phyloP scores from a whole-genome alignment of 306 rosid genomes.

The Parietaria judaica region DNA sequence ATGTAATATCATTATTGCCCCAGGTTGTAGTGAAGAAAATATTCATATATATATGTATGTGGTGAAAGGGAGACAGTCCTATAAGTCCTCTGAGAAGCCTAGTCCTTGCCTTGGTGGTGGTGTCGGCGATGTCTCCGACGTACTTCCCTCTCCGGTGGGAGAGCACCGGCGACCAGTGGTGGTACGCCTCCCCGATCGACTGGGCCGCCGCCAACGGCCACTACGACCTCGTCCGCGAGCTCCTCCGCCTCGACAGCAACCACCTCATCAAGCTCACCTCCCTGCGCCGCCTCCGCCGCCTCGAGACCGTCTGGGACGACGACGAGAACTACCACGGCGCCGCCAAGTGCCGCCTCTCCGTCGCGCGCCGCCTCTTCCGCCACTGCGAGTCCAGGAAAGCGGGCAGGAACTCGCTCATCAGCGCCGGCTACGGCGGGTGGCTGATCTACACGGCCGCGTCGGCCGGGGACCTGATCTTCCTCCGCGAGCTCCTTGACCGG shows the following conservation, averaged over 20 bases:
- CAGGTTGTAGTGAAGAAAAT: no score
- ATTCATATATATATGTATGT: no score
- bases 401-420: slow-evolving; percentile 50
- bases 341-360: slow-evolving; percentile 59
- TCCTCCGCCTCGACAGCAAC: slow-evolving; percentile 71
- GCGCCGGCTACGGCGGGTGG: slow-evolving; percentile 93
- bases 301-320: slow-evolving; percentile 94
- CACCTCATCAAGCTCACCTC: slow-evolving; percentile 93
- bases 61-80: no score
- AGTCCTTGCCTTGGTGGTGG: no score
- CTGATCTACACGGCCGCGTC: slow-evolving; percentile 96
- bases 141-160: slow-evolving; percentile 96
- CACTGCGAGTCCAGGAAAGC: slow-evolving; percentile 58
- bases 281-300: slow-evolving; percentile 77
- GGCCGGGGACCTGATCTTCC: slow-evolving; percentile 71
- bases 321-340: slow-evolving; percentile 71
- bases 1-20: no score
- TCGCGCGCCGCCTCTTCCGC: slow-evolving; percentile 56
- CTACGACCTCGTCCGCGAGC: slow-evolving; percentile 80
- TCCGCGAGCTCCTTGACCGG: slow-evolving; percentile 39
- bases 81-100: no score
- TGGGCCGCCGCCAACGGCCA: slow-evolving; percentile 98
- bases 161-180: slow-evolving; percentile 99
- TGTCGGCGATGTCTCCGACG: slow-evolving; percentile 59
- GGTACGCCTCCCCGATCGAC: slow-evolving; percentile 96